Evolutionary conservation across 129 eudicot species (phyloP), one percentile per base, ranked within the genome.

Genomic region (Smallanthus sonchifolius): DNA sequence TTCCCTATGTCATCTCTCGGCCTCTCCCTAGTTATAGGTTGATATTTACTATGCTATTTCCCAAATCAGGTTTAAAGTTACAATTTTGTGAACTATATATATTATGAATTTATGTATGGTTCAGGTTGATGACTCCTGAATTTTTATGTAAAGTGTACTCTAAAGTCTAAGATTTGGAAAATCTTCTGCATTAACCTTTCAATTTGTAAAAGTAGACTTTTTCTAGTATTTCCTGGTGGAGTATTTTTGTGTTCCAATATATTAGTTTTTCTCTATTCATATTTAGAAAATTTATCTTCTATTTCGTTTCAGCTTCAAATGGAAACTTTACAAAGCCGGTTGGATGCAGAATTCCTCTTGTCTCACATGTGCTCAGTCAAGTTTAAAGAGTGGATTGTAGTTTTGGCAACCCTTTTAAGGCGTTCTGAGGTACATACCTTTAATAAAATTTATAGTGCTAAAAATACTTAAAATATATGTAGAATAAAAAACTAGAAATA

Each of bases 341-440:
- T 94, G 84, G 98, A 94, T 84, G 98, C 98, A 76, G 98, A 94
- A 67, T 94, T 94, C 79, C 98, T 94, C 44, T 88, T 94, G 86
- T 87, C 98, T 19, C 96, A 94, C 69, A 94, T 94, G 98, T 94
- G 98, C 81, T 94, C 98, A 43, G 97, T 94, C 81, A 94, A 94
- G 85, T 94, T 94, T 78, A 90, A 94, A 76, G 98, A 94, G 83
- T 94, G 98, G 98, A 88, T 94, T 43, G 98, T 94, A 65, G 93
- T 94, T 70, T 87, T 94, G 86, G 98, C 98, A 73, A 94, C 98
- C 67, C 89, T 94, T 47, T 86, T 90, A 79, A 83, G 98, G 82
- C 85, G 98, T 73, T 84, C 96, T n/a, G 98, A 94, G 97, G 98
- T 93, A 77, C 78, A 13, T 11, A 73, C 69, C 68, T 37, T 11